Evolutionary conservation across 345 rosid species (phyloP), one percentile per base, ranked within the genome.

Genomic region (Aethionema arabicum): DNA sequence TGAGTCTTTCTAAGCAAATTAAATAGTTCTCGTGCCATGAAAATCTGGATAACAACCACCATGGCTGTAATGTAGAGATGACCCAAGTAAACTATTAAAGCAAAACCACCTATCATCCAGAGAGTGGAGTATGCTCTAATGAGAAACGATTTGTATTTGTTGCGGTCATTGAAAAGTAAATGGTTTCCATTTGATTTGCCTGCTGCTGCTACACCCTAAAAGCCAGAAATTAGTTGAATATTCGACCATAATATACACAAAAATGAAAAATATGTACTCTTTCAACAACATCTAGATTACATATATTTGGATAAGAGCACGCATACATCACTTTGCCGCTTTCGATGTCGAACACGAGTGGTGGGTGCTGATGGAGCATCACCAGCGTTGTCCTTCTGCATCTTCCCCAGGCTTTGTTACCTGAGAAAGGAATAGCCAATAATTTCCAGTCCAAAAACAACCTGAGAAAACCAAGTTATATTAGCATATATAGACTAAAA

Each of bases 21-120:
- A 73, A 88, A 88, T 32, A 88, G 78, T 69, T 85, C 96, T 61
- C 74, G 72, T 10, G 92, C 92, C 96, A 88, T 88, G 73, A 67
- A 85, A 33, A 88, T 88, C 69, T 88, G 92, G 47, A 88, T 82
- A 31, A 88, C 90, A 36, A 88, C 88, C 40, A 88, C 82, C 92
- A 88, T 85, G 54, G 96, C 96, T n/a, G 87, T 74, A 51, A 88
- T 88, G 68, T 76, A 88, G 61, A 85, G 92, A 78, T 88, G 96
- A 14, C 96, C 96, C 73, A 85, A 35, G 80, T 85, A 88, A 48
- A 88, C 88, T 41, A 88, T 67, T 0, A 85, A 65, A 7, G 76
- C 76, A 47, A 88, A 88, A 47, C 85, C 83, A 40, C 78, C 90
- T 33, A 85, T 85, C 96, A 88, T 88, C 92, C 96, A 88, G 59